Percentiles rank a stretch among this genome's conserved stretches.
phyloP scores from a whole-genome alignment of 164 flowering plant genomes.

The Akebia trifoliata region DNA sequence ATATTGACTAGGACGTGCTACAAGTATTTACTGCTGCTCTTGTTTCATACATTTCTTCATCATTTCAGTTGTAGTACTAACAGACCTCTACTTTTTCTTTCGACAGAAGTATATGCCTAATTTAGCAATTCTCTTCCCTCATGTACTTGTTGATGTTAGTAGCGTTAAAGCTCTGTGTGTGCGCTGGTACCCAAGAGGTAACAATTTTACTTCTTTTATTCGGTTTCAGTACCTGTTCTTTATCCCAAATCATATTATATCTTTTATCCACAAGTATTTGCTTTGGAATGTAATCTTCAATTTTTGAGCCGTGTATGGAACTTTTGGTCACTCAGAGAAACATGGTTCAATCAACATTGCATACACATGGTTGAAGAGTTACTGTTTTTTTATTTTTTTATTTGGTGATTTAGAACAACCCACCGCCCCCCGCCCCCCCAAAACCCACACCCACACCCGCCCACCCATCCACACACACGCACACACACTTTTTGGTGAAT shows the following conservation, averaged over 20 bases:
- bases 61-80: background rate
- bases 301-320: no score
- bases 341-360: no score
- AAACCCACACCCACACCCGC: no score
- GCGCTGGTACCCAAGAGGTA: constrained; percentile 96
- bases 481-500: no score
- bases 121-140: constrained; percentile 76
- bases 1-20: background rate
- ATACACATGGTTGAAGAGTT: no score
- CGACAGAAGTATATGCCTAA: constrained; percentile 92
- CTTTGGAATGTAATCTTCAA: no score
- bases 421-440: no score
- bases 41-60: background rate
- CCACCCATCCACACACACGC: no score
- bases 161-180: constrained; percentile 76
- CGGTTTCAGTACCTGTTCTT: background rate
- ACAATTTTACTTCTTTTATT: background rate
- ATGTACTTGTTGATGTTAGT: constrained; percentile 89
- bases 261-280: background rate
- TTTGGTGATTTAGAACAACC: no score
- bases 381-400: no score
- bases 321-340: no score
- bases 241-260: background rate
- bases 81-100: background rate
- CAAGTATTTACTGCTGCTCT: background rate